These are phyloP conservation scores for Hypoxylon sp. DNA, from an alignment of 2,329 filamentous ascomycete genomes.

Conservation along the genomic window DNA sequence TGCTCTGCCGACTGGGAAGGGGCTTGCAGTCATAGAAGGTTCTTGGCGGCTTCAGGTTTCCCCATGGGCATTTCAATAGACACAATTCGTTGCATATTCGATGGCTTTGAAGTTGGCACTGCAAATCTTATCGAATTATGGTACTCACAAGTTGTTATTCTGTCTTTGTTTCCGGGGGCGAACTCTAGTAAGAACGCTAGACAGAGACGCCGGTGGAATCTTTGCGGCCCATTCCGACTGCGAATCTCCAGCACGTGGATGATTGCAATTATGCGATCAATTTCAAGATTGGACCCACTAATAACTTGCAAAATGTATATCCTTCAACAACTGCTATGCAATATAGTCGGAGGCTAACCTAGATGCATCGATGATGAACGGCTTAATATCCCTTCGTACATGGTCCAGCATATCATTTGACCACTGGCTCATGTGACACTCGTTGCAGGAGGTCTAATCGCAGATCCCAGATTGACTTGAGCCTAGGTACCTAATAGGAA, in stretches of 20 bases:
- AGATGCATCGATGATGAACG: constrained; percentile 10
- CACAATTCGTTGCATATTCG: constrained; percentile 6
- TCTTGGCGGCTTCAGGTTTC: constrained; percentile 20
- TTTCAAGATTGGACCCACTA: constrained; percentile 10
- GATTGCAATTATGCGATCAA: constrained; percentile 4
- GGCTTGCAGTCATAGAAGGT: constrained; percentile 13
- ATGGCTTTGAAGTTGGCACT: neutral
- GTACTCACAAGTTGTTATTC: constrained; percentile 4
- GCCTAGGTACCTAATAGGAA: constrained; percentile 15
- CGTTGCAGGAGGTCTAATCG: constrained; percentile 30
- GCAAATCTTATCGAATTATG: constrained; percentile 29
- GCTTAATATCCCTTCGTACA: constrained; percentile 6
- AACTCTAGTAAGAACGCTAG: neutral
- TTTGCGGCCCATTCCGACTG: constrained; percentile 45
- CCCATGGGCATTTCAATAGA: constrained; percentile 22
- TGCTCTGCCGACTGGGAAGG: constrained; percentile 8
- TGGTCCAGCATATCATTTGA: constrained; percentile 30
- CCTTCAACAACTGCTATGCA: constrained; percentile 19
- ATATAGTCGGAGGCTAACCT: constrained; percentile 13
- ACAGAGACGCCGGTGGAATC: constrained; percentile 17
- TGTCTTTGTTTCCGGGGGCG: constrained; percentile 9
- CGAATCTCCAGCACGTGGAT: constrained; percentile 47
- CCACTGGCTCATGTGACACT: constrained; percentile 30
- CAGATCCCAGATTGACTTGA: constrained; percentile 24
- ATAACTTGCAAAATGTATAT: constrained; percentile 10